Evolutionary conservation across 2,329 filamentous ascomycete genomes (phyloP), one percentile per base, ranked within the genome.

Genomic region (Furcasterigmium furcatum): DNA sequence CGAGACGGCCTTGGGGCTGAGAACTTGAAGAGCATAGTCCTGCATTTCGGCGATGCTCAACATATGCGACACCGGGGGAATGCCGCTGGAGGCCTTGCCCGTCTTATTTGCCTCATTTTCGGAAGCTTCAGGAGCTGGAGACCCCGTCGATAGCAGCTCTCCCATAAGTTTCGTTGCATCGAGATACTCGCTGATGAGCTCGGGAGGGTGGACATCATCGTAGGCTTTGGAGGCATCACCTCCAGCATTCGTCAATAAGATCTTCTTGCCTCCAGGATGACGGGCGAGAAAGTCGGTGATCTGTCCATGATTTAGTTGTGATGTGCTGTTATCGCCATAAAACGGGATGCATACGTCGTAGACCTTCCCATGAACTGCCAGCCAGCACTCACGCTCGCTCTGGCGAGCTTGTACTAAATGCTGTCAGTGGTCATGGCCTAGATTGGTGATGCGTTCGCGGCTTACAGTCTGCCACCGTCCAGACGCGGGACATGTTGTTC

Each of bases 1-100:
- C 41, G 87, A 87, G 86, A 87, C 92, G 43, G 85, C 87, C 66
- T 91, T 92, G 51, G 79, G 76, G 54, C 79, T 85, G 42, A 95
- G 80, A 51, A 84, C 82, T 57, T 82, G 83, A 34, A 84, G 84
- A 13, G 88, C 89, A 9, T 84, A 76, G 40, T 78, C 74, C 63
- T 92, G 88, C 54, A 95, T 86, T 59, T 95, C 90, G 58, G 91
- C 80, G 43, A 95, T 72, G 58, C 92, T 95, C 43, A 95, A 72
- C 47, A 87, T 79, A 42, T 76, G 79, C 57, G 80, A 79, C 58
- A 85, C 71, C n/a, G 72, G 78, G 32, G 74, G 73, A 2, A 72
- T 19, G n/a, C 10, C 18, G 12, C n/a, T 19, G 4, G 34, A 16
- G 18, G 34, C 6, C 10, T 19, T 18, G 34, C 68, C 9, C 63